Conservation (phyloP, 306 rosid genomes). For the Vachellia pachyceras region DNA sequence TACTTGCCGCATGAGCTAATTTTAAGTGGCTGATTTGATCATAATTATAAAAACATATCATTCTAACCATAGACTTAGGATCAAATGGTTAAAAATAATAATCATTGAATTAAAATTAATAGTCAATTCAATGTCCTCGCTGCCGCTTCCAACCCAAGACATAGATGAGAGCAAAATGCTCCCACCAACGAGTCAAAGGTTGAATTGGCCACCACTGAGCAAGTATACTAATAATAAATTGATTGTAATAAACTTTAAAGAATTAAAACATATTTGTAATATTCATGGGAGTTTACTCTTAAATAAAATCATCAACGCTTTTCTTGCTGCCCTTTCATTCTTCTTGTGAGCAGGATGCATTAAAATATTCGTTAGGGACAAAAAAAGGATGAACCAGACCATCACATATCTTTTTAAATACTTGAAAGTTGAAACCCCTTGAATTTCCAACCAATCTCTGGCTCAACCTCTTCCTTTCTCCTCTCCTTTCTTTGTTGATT, state of each 20-base stretch:
- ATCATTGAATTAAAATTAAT: neutral
- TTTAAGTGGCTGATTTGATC: neutral
- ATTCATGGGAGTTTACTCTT: neutral
- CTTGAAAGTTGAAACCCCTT: neutral
- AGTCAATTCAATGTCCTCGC: neutral
- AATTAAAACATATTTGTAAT: neutral
- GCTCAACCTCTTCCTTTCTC: neutral
- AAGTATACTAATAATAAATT: neutral
- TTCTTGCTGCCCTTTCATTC: conserved; percentile 36
- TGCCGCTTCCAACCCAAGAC: too few relatives aligned
- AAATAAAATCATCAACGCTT: neutral
- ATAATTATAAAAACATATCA: neutral
- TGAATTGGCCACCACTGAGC: neutral
- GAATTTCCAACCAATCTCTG: neutral
- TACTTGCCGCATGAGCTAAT: neutral
- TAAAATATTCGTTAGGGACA: neutral
- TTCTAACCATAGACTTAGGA: neutral
- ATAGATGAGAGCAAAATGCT: neutral
- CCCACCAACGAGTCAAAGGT: neutral
- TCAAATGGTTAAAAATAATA: neutral
- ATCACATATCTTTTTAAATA: conserved; percentile 4
- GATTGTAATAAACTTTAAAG: neutral
- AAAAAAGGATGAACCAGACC: neutral
- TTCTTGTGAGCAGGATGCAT: neutral
- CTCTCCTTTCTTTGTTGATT: conserved; percentile 7